These are phyloP conservation scores for Ustilago crameri DNA, from an alignment of 1,284 basidiomycete species.

Conservation along the genomic window DNA sequence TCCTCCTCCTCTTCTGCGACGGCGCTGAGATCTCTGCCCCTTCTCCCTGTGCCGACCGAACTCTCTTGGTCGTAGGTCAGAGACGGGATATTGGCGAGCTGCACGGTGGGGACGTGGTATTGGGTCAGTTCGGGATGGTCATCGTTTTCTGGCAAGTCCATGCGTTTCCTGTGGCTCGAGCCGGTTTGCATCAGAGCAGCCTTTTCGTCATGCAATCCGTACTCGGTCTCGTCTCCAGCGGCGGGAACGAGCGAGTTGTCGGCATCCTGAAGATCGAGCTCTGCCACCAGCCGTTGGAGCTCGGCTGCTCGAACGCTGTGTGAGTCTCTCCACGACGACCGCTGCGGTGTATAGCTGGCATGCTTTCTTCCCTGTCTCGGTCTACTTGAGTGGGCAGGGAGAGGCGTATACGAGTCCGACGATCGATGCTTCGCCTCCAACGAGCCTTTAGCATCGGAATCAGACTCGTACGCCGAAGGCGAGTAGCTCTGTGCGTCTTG, in stretches of 20 bases:
- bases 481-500: constrained; percentile 19
- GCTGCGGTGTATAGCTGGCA: background rate
- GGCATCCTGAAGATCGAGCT: constrained; percentile 40
- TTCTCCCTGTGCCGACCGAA: background rate
- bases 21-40: constrained; percentile 6
- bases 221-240: constrained; percentile 11
- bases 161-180: background rate
- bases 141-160: constrained; percentile 1
- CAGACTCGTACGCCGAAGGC: constrained; percentile 1
- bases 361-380: constrained; percentile 7
- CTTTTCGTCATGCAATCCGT: constrained; percentile 28
- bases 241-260: constrained; percentile 11
- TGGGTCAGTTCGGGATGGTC: constrained; percentile 38
- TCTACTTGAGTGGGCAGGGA: background rate
- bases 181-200: constrained; percentile 11
- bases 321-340: constrained; percentile 6
- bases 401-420: constrained; percentile 9
- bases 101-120: constrained; percentile 29
- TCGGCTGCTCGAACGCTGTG: constrained; percentile 23
- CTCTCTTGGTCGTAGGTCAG: constrained; percentile 21
- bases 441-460: constrained; percentile 5
- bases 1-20: constrained; percentile 20
- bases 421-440: background rate
- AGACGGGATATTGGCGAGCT: constrained; percentile 36
- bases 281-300: constrained; percentile 32